A percentile compares a stretch with the other conserved stretches of the same genome.
These are phyloP conservation scores for Colletotrichum falcatum DNA, from an alignment of 2,329 filamentous ascomycete genomes.

Conservation along the genomic window DNA sequence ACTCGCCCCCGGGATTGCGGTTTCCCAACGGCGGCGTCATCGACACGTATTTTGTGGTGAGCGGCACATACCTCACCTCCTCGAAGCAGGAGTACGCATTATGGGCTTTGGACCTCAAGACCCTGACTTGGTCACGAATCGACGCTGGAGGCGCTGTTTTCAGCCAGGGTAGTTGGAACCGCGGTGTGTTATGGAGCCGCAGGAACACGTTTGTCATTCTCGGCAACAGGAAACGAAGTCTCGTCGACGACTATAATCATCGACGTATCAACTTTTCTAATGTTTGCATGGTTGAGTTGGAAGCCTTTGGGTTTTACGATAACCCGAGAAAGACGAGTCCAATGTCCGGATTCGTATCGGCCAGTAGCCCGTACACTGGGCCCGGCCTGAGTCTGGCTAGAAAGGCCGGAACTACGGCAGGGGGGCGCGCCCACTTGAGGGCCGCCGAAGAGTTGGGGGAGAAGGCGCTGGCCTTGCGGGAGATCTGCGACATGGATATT, in stretches of 20 bases:
- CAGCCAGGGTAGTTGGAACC: constrained; percentile 97
- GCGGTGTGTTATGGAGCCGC: constrained; percentile 91
- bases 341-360: constrained; percentile 85
- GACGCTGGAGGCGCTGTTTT: constrained; percentile 96
- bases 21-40: constrained; percentile 97
- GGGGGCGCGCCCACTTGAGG: constrained; percentile 79
- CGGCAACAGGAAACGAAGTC: constrained; percentile 90
- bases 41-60: constrained; percentile 96
- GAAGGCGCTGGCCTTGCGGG: constrained; percentile 81
- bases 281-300: constrained; percentile 95
- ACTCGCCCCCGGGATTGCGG: constrained; percentile 90
- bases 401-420: constrained; percentile 74
- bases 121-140: constrained; percentile 93
- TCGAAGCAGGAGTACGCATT: constrained; percentile 98
- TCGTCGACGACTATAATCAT: constrained; percentile 98
- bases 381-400: constrained; percentile 67
- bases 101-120: constrained; percentile 92
- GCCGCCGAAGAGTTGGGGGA: constrained; percentile 89
- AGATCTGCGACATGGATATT: constrained; percentile 96
- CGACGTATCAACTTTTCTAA: constrained; percentile 97
- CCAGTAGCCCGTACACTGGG: constrained; percentile 76
- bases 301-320: constrained; percentile 97
- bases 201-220: constrained; percentile 96
- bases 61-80: constrained; percentile 95
- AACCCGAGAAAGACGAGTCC: constrained; percentile 86